These are phyloP conservation scores for Russula sp. DNA, from an alignment of 768 basidiomycete genomes.

Conservation along the genomic window DNA sequence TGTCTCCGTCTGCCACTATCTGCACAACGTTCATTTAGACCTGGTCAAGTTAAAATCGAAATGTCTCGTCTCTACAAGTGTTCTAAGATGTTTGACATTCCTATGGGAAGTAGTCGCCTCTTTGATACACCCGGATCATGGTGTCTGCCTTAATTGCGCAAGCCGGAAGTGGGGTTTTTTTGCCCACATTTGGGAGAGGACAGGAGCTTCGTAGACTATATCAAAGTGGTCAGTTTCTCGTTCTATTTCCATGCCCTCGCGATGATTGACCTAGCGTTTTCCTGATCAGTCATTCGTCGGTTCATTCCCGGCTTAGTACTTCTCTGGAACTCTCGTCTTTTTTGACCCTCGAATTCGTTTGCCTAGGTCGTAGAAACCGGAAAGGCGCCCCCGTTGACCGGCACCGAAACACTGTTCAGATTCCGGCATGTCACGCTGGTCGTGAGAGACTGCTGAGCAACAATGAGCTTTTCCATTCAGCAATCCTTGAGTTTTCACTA, in stretches of 20 bases:
- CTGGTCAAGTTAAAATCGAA: too few relatives aligned
- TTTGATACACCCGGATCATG: background rate
- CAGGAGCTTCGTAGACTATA: slow-evolving; percentile 8
- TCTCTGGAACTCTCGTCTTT: too few relatives aligned
- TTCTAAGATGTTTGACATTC: background rate
- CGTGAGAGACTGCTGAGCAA: slow-evolving; percentile 14
- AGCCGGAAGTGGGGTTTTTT: background rate
- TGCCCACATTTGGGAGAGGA: background rate
- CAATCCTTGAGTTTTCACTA: slow-evolving; percentile 34
- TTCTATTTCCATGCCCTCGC: background rate
- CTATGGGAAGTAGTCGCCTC: background rate
- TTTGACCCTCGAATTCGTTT: background rate
- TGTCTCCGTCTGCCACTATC: background rate
- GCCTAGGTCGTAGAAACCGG: slow-evolving; percentile 4
- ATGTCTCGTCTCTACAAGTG: background rate
- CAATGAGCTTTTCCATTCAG: slow-evolving; percentile 25
- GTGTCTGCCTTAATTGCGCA: background rate
- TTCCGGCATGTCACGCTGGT: slow-evolving; percentile 22
- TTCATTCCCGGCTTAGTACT: background rate
- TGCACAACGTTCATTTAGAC: too few relatives aligned
- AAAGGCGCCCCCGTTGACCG: slow-evolving; percentile 21
- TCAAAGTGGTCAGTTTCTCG: background rate
- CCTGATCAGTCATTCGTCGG: background rate
- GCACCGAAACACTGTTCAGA: slow-evolving; percentile 23
- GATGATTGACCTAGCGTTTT: background rate